Base-by-base conservation (phyloP, 1,139 yeast genomes). In the Pichia sp. region DNA sequence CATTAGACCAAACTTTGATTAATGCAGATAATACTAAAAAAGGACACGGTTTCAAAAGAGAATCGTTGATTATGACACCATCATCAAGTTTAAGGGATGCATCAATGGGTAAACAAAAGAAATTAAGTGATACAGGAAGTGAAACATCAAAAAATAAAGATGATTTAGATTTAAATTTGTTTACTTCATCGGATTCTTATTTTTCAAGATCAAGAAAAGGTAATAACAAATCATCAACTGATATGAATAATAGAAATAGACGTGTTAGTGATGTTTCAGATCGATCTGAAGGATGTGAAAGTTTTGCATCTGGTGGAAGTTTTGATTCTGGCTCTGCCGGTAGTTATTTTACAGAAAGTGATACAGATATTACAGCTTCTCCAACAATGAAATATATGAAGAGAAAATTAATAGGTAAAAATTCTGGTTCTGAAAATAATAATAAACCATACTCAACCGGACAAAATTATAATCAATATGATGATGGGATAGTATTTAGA, bases 161-260 rank as follows among this genome's bases (percentile, higher is more conserved):
- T n/a, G 35, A 25, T 24, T 11, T 48, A 3, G 38, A 35, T 21
- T n/a, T 46, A 19, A 41, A 37, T 14, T 18, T 46, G 19, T 31
- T 40, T 3, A 24, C 41, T 4, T 50, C 61, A 3, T 56, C 62
- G 6, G 62, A 58, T 38, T 56, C 61, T 6, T 58, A 58, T 31
- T 58, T 53, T 39, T 56, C 60, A 21, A 56, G 55, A 33, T 20
- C 42, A 5, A 46, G 36, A 20, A 29, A 18, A 13, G 21, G 32
- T 11, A 23, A 27, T 9, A 34, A 14, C 19, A 31, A n/a, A 15
- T 22, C 16, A 8, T 16, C 21, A n/a, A 11, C 11, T 14, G 34
- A 15, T 11, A 38, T 23, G 15, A 46, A 36, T 13, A 42, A 43
- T 15, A 38, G 44, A 13, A 21, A 36, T 5, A 45, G 59, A 37